Evolutionary conservation across 495 filamentous ascomycete species (phyloP), one percentile per base, ranked within the genome.

Genomic region (Talaromyces thailandensis): DNA sequence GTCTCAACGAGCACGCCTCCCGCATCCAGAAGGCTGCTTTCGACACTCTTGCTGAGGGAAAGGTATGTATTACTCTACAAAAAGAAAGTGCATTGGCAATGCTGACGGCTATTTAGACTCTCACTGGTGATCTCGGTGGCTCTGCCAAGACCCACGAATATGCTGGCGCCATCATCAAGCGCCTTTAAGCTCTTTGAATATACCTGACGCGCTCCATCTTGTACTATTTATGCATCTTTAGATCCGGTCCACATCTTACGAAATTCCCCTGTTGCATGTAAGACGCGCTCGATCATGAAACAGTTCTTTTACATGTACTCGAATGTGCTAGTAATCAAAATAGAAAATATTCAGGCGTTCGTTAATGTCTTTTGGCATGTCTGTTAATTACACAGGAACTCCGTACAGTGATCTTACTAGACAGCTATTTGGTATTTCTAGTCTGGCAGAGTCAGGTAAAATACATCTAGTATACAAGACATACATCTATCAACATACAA

Each of bases 71-170:
- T 31, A 23, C 50, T 25, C 48, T 31, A 48, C 26, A 16, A 45
- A 31, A 56, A n/a, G 26, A 37, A 12, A 8, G n/a, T 51, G 11
- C 31, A 61, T 6, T 62, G n/a, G 12, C 24, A 18, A 50, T 64
- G 60, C 66, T 71, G 66, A 70, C 58, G 18, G 32, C 21, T 16
- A 24, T 8, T 28, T 69, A 87, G 85, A 73, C 85, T 35, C 84
- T 98, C 73, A 98, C 94, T 25, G 93, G 92, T 68, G 94, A 98
- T 78, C 79, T 98, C 68, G 93, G 94, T 64, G 94, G 94, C 67
- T 96, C 91, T 77, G 80, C 94, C 53, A 93, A 92, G 83, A 98
- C 93, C 65, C 76, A 85, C 75, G 87, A 98, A 79, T 98, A 93
- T 74, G 89, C 94, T 59, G 81, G 83, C 40, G 93, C 94, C 61